Base-by-base conservation (phyloP, 306 rosid species). In the Lathyrus sativus region DNA sequence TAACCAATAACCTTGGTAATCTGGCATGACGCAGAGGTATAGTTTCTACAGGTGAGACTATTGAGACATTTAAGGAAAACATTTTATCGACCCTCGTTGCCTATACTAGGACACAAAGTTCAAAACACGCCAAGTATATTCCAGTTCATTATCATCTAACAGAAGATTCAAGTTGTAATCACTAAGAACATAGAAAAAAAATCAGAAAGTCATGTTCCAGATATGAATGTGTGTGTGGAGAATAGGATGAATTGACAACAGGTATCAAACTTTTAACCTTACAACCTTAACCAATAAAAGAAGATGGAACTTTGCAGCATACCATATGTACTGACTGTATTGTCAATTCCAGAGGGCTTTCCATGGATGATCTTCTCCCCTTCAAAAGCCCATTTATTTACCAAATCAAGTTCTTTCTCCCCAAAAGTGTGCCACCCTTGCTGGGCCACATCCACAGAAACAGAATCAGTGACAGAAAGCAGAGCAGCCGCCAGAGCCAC, bases 311-410 rank as follows among this genome's bases (percentile, higher is more conserved):
- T 35, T n/a, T 69, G 6, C n/a, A 46, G 54, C 39, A 12, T 85
- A 93, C 98, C 98, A 35, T 88, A 93, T 72, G 96, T 55, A 86
- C 97, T 86, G 18, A 93, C 95, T 9, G 97, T 81, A 81, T 93
- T 93, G 89, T 93, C 99, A 61, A 93, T 85, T 73, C 99, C 99
- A 76, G 99, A 93, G 11, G 99, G 99, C 74, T 78, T 90, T 74
- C 99, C 99, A 78, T 93, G 99, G 62, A 93, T 62, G 45, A 93
- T 90, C 84, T 85, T 93, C 79, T 93, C 99, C 56, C 99, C 99
- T 85, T 93, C 99, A 81, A 86, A 90, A 39, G 99, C 99, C 99
- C 97, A 93, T 77, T 80, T 88, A 76, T 93, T 93, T 26, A 93
- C 79, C 77, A 90, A 83, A 8, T 78, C 92, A 51, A 86, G 90